Evolutionary conservation across 2,329 filamentous ascomycete species (phyloP), one percentile per base, ranked within the genome.

Genomic region (Phialemonium atrogriseum): DNA sequence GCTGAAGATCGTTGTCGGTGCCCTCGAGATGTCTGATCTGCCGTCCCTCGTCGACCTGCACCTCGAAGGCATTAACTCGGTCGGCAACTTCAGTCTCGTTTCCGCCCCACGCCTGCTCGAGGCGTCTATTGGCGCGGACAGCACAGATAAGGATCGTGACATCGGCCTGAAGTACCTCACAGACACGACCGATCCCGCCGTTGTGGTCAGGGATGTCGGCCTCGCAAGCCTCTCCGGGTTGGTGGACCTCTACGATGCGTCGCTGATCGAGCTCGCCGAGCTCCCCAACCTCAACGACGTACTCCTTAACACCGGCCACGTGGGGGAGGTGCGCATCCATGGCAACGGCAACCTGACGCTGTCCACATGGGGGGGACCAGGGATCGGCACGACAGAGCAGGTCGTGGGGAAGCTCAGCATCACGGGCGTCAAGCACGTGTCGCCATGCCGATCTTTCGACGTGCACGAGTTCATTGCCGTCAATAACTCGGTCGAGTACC

Each of bases 321-420:
- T 34, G 11, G 26, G 21, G 15, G 32, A 34, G 15, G 24, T 34
- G 17, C 32, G 32, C 15, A 17, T 34, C 13, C 5, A 17, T 16
- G 32, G 32, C 20, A 34, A 34, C 21, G 21, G 24, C 32, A 34
- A 34, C 32, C 19, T 34, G 17, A 34, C 32, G 5, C 15, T 34
- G 18, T 23, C 16, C 10, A 29, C 30, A 16, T 34, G 32, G 32
- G 26, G 22, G n/a, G 9, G n/a, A n/a, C 20, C 25, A 7, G n/a
- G n/a, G n/a, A n/a, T n/a, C n/a, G n/a, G n/a, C n/a, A n/a, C n/a
- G n/a, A n/a, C n/a, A n/a, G 21, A 19, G 20, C 32, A 27, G 7
- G 16, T 11, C 10, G 30, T 34, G 21, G 23, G 24, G 16, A 25
- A 25, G 11, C 27, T 34, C 13, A 15, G 18, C 15, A 18, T 34